phyloP scores from a whole-genome alignment of 345 rosid genomes.

The Turritis glabra region DNA sequence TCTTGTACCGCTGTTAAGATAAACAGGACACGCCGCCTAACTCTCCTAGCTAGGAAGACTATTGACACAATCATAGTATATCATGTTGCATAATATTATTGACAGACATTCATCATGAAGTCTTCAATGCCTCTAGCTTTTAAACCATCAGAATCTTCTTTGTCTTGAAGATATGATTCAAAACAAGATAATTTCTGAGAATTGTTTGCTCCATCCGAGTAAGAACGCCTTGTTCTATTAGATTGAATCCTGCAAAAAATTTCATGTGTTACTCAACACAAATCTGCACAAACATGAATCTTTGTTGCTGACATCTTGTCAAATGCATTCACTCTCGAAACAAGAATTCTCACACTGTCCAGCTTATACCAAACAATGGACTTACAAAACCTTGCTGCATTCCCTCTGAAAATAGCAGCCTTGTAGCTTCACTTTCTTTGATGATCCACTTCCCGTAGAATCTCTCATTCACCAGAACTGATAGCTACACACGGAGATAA shows the following conservation, averaged over 20 bases:
- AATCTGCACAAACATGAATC: not conserved
- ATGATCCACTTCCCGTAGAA: too few species aligned
- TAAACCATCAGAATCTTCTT: not conserved
- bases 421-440: too few species aligned
- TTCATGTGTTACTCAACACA: not conserved
- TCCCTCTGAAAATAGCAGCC: too few species aligned
- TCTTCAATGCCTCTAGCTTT: not conserved
- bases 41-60: constrained; percentile 19
- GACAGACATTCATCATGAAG: not conserved
- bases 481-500: too few species aligned
- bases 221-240: not conserved
- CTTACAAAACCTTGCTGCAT: too few species aligned
- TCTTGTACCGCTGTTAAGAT: constrained; percentile 1
- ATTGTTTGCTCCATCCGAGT: not conserved
- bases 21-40: not conserved
- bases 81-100: not conserved
- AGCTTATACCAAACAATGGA: too few species aligned
- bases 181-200: not conserved
- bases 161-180: not conserved
- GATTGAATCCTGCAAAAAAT: not conserved
- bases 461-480: too few species aligned
- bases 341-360: too few species aligned
- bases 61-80: not conserved
- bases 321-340: too few species aligned
- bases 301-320: too few species aligned